Base-by-base conservation (phyloP, 2,329 filamentous ascomycete genomes). In the Fusarium sp. region DNA sequence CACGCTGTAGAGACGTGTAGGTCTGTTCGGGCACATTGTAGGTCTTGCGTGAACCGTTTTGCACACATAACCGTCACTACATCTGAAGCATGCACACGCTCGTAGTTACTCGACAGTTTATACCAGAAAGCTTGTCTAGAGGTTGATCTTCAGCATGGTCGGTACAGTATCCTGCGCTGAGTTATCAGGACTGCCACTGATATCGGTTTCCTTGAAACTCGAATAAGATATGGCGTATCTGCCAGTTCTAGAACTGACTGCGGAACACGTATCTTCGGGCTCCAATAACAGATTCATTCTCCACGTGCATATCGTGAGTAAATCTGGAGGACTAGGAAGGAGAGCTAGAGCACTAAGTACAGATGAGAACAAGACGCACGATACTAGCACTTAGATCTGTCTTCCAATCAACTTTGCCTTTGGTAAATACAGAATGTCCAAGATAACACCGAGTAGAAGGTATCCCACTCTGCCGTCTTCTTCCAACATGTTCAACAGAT, bases 251-350 rank as follows among this genome's bases (percentile, higher is more conserved):
- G 9, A 30, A 32, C 3, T n/a, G 8, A 4, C 28, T 17, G 18
- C n/a, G 11, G 28, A 32, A 15, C 3, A 1, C 0, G 2, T 48
- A 50, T 50, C 14, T 2, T 50, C 1, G 3, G 22, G 10, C 9
- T 32, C 10, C 10, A 3, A 18, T 32, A 13, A 50, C 10, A 18
- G 6, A 14, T 28, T 20, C 4, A 17, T n/a, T 6, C 0, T 32
- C 47, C 9, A 8, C 0, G 18, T 28, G 44, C 18, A 9, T 47
- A 20, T 28, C 26, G 13, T 28, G 24, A 15, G 18, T 5, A 22
- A 26, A 6, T 47, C 5, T 13, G 18, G 3, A 47, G 24, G 26
- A 22, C 13, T 17, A 28, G 9, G 14, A 15, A 22, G 26, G 26
- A 48, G 20, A 15, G 0, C 2, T 6, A 28, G 13, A 30, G 45